Evolutionary conservation across 2,329 filamentous ascomycete genomes (phyloP), one percentile per base, ranked within the genome.

Genomic region (Plectosphaerella cucumerina): DNA sequence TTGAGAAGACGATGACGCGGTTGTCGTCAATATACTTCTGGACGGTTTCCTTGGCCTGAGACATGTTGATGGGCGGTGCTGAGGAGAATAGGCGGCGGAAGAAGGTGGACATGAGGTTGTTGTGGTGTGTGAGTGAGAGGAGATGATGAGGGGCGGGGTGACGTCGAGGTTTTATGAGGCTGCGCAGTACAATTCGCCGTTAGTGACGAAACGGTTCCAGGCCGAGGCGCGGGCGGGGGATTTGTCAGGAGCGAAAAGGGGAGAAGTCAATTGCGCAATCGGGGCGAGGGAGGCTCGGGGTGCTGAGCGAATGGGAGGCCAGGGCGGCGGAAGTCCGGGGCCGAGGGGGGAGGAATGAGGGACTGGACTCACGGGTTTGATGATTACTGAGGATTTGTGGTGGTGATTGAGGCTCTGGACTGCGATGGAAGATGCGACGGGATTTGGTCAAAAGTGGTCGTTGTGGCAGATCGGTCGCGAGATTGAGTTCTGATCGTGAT

Each of bases 1-100:
- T 99, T 73, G 87, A 92, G 81, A 99, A 99, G 68, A 99, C 89
- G 63, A 94, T 89, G 70, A 96, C 91, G 62, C 84, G 74, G 75
- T 96, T 94, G 66, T 92, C 85, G 72, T 94, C 84, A 70, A 97
- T 96, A 74, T 97, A 85, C 65, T 77, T 71, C 72, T 96, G 84
- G 55, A 89, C 89, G 73, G 95, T 95, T 57, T 81, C 78, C 74
- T 89, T 90, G 65, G 90, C 89, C 67, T 87, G 83, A 65, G 89
- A 85, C 89, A 96, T 95, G 63, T 74, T 81, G 73, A 81, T 77
- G 61, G 87, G 77, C 69, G 79, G 75, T 66, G 74, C 68, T 49
- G 77, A 70, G 62, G 75, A 75, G 71, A 96, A 94, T 67, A 95
- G 78, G 66, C 82, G 78, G 65, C 84, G 81, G 65, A 89, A 73